Conservation (phyloP, 352 stramenopile species). For the Pythium rishiriense region DNA sequence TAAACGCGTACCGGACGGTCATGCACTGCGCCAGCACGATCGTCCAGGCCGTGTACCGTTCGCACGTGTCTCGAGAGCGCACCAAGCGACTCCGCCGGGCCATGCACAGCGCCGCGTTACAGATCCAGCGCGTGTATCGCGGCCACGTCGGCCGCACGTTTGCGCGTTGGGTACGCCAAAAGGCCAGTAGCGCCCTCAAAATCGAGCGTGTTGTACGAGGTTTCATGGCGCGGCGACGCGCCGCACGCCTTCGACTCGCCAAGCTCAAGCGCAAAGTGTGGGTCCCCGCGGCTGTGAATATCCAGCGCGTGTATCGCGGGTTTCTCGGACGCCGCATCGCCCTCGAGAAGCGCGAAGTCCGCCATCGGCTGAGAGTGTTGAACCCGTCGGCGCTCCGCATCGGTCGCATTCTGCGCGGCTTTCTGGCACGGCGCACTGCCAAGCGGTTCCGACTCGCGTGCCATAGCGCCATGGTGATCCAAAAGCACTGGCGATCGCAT, state of each 20-base stretch:
- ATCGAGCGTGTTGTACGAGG: slow-evolving; percentile 56
- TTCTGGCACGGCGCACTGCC: slow-evolving; percentile 46
- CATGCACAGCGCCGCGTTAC: slow-evolving; percentile 33
- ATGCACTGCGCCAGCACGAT: slow-evolving; percentile 54
- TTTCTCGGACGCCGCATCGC: slow-evolving; percentile 36
- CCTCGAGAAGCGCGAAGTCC: slow-evolving; percentile 30
- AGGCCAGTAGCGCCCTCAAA: slow-evolving; percentile 42
- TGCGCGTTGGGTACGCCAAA: slow-evolving; percentile 42
- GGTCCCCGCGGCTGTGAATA: slow-evolving; percentile 38
- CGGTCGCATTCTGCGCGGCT: slow-evolving; percentile 50
- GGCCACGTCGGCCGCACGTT: slow-evolving; percentile 45
- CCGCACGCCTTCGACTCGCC: slow-evolving; percentile 41
- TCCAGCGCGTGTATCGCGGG: slow-evolving; percentile 67
- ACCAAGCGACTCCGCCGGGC: slow-evolving; percentile 34
- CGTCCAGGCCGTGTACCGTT: slow-evolving; percentile 71
- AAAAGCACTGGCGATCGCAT: slow-evolving; percentile 50
- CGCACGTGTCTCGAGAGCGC: slow-evolving; percentile 39
- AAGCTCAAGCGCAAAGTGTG: slow-evolving; percentile 45
- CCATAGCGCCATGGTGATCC: slow-evolving; percentile 42
- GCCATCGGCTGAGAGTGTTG: slow-evolving; percentile 37
- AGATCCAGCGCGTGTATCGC: slow-evolving; percentile 60
- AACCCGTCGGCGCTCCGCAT: slow-evolving; percentile 57
- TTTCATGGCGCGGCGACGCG: slow-evolving; percentile 55
- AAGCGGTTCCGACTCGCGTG: slow-evolving; percentile 31
- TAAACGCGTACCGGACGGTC: slow-evolving; percentile 47